These are phyloP conservation scores for Xylariaceae sp. DNA, from an alignment of 2,329 filamentous ascomycete species.

Conservation along the genomic window DNA sequence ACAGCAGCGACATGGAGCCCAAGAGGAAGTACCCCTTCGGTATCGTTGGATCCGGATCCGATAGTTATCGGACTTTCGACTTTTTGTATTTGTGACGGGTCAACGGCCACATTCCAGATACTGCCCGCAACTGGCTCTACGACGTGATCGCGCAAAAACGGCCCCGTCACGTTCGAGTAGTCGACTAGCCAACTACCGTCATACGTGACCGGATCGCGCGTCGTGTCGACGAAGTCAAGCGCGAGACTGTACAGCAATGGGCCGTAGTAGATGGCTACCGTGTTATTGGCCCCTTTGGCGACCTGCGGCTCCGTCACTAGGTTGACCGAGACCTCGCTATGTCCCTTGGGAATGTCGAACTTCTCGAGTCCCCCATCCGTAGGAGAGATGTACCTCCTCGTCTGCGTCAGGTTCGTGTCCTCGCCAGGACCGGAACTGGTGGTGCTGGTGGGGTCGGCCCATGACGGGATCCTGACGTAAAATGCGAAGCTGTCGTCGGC, in stretches of 20 bases:
- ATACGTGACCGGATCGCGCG: conserved; percentile 15
- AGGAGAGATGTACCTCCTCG: conserved; percentile 17
- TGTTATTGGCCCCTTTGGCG: conserved; percentile 28
- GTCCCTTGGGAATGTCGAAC: conserved; percentile 20
- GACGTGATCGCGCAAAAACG: conserved; percentile 27
- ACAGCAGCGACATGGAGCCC: conserved; percentile 30
- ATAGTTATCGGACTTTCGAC: too few relatives aligned
- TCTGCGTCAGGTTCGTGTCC: conserved; percentile 4
- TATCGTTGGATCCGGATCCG: too few relatives aligned
- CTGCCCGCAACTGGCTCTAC: conserved; percentile 24
- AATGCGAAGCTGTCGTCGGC: conserved; percentile 27
- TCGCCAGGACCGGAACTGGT: conserved; percentile 11
- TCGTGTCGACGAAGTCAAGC: conserved; percentile 24
- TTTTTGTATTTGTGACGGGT: conserved; percentile 29
- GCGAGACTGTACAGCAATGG: conserved; percentile 29
- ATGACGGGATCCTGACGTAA: conserved; percentile 30
- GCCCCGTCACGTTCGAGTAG: conserved; percentile 21
- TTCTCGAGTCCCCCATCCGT: conserved; percentile 23
- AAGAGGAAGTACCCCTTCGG: too few relatives aligned
- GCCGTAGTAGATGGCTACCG: conserved; percentile 29
- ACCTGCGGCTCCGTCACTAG: conserved; percentile 25
- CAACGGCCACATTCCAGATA: conserved; percentile 31
- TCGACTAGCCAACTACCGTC: conserved; percentile 13
- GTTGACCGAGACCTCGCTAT: conserved; percentile 21
- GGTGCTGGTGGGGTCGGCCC: conserved; percentile 25